Conservation (phyloP, 2,329 filamentous ascomycete species). For the Penicillium sp. region DNA sequence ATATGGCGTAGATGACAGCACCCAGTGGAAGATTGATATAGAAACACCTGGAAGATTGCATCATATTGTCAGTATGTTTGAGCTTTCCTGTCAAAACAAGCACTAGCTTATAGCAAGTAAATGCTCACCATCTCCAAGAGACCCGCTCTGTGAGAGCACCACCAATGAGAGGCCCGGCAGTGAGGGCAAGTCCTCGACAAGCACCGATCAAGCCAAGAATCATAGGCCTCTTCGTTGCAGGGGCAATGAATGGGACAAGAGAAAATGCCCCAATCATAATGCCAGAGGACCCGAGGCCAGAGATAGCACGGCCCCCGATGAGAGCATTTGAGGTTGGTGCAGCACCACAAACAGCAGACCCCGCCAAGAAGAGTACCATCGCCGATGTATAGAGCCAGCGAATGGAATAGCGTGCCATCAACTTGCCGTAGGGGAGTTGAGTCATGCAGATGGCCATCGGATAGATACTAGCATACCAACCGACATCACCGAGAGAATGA, state of each 20-base stretch:
- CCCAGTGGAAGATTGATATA: too few species aligned
- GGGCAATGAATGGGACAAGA: conserved; percentile 26
- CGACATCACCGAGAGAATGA: conserved; percentile 35
- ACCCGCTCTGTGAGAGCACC: conserved; percentile 48
- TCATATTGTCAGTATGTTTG: too few species aligned
- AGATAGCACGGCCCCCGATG: conserved; percentile 37
- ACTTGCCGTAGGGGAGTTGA: conserved; percentile 34
- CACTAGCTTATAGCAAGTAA: too few species aligned
- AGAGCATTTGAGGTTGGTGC: conserved; percentile 33
- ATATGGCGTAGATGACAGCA: too few species aligned
- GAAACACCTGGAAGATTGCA: too few species aligned
- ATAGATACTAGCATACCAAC: conserved; percentile 63
- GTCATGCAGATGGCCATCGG: conserved; percentile 32
- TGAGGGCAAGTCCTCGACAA: conserved; percentile 55
- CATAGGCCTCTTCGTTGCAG: conserved; percentile 56
- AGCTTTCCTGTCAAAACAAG: too few species aligned
- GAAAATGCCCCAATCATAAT: conserved; percentile 27
- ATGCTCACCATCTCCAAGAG: conserved; percentile 37
- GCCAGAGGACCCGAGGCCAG: conserved; percentile 35
- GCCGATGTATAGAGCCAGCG: conserved; percentile 37
- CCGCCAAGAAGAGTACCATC: conserved; percentile 39
- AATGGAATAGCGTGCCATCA: conserved; percentile 36
- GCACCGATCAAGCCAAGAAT: conserved; percentile 44
- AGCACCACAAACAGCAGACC: conserved; percentile 40
- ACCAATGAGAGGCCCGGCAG: conserved; percentile 42